These are phyloP conservation scores for Fomitopsis schrenkii DNA, from an alignment of 1,284 basidiomycete species.

Conservation along the genomic window DNA sequence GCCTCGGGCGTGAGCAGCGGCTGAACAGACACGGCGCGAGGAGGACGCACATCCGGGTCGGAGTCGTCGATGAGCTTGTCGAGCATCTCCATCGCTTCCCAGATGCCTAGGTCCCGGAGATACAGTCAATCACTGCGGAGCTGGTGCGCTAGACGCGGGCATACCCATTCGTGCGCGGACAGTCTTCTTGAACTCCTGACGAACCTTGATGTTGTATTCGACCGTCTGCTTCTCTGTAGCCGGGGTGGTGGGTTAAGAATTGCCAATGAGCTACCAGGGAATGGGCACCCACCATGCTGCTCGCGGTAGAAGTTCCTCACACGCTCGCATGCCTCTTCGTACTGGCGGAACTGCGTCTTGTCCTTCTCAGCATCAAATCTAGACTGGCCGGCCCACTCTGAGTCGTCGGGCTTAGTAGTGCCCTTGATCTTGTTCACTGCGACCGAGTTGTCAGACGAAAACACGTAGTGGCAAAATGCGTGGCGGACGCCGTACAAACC, in stretches of 20 bases:
- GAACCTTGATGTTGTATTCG: constrained; percentile 75
- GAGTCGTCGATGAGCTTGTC: constrained; percentile 88
- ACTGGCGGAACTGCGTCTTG: constrained; percentile 70
- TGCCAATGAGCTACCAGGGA: neutral
- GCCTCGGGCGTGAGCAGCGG: constrained; percentile 5
- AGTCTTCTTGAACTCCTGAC: constrained; percentile 66
- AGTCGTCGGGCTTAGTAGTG: constrained; percentile 9
- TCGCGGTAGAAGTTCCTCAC: constrained; percentile 87
- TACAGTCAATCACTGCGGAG: neutral
- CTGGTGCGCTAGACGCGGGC: neutral
- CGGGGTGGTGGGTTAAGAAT: neutral
- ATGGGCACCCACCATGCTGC: constrained; percentile 62
- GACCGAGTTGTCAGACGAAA: neutral
- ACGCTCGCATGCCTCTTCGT: constrained; percentile 78
- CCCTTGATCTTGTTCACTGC: constrained; percentile 68
- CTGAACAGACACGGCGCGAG: constrained; percentile 3
- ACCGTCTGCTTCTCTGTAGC: constrained; percentile 80
- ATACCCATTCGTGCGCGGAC: constrained; percentile 63
- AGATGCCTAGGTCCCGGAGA: constrained; percentile 41
- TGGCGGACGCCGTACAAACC: constrained; percentile 37
- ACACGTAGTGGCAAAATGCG: neutral
- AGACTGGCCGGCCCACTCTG: constrained; percentile 53
- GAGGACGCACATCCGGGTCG: constrained; percentile 65
- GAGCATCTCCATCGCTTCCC: constrained; percentile 90
- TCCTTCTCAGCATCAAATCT: constrained; percentile 76